Conservation (phyloP, 495 filamentous ascomycete genomes). For the Aspergillus nidulans region DNA sequence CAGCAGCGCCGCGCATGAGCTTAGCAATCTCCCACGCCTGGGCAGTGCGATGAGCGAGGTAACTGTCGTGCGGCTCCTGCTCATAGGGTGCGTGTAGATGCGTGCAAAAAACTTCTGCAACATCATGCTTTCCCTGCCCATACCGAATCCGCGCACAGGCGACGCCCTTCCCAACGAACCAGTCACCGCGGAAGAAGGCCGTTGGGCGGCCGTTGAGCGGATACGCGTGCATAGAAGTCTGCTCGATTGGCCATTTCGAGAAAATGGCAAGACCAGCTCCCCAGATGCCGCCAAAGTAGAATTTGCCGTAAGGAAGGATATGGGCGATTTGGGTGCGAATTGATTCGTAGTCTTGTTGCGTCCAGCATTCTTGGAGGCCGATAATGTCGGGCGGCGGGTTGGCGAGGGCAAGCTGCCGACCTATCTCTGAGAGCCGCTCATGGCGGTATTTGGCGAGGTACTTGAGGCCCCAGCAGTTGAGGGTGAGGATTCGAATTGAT, state of each 20-base stretch:
- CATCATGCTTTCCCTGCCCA: conserved; percentile 55
- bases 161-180: conserved; percentile 89
- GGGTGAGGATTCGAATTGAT: conserved; percentile 68
- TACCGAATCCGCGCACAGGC: conserved; percentile 77
- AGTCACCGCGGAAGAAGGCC: conserved; percentile 90
- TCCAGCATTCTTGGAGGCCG: conserved; percentile 93
- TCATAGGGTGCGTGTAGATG: conserved; percentile 93
- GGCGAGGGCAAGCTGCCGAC: conserved; percentile 62
- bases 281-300: conserved; percentile 85
- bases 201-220: conserved; percentile 92
- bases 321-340: conserved; percentile 71
- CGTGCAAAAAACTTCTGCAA: conserved; percentile 91
- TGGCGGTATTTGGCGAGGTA: conserved; percentile 74
- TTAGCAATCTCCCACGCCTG: conserved; percentile 98
- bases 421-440: conserved; percentile 81
- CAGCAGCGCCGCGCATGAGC: conserved; percentile 77
- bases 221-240: conserved; percentile 80
- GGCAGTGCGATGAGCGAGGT: conserved; percentile 82
- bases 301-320: conserved; percentile 89
- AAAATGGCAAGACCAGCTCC: conserved; percentile 88
- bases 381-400: conserved; percentile 77
- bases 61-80: conserved; percentile 71
- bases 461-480: conserved; percentile 97
- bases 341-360: conserved; percentile 79
- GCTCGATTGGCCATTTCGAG: conserved; percentile 94